These are phyloP conservation scores for Neonectria faginata DNA, from an alignment of 2,329 filamentous ascomycete species.

Conservation along the genomic window DNA sequence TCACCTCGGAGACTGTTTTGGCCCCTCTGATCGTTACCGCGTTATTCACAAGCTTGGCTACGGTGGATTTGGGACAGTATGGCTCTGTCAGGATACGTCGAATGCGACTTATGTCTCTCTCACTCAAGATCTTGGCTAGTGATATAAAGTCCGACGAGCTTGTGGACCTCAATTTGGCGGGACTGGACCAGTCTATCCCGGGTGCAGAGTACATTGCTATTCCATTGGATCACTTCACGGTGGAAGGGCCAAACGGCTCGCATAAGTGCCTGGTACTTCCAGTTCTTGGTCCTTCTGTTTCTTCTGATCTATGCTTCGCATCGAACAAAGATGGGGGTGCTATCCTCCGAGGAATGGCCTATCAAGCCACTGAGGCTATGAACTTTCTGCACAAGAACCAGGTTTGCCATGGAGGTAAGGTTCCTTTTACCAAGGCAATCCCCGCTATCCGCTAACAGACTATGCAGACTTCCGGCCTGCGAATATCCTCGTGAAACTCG, in stretches of 20 bases:
- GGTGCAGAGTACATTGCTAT: too few relatives aligned
- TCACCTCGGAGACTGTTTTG: conserved; percentile 11
- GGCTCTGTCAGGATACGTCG: conserved; percentile 20
- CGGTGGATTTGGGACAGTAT: conserved; percentile 26
- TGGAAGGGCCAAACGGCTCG: conserved; percentile 35
- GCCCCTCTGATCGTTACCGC: neutral
- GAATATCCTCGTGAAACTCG: conserved; percentile 44
- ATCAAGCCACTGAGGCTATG: conserved; percentile 39
- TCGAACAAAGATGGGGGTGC: conserved; percentile 16
- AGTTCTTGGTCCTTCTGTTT: conserved; percentile 45
- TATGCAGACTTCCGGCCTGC: conserved; percentile 42
- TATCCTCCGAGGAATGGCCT: conserved; percentile 34
- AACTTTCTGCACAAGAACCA: conserved; percentile 42
- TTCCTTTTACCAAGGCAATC: neutral
- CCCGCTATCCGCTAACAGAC: too few relatives aligned
- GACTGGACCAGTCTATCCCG: too few relatives aligned
- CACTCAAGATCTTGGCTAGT: too few relatives aligned
- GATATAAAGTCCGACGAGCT: too few relatives aligned
- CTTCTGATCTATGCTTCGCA: conserved; percentile 23
- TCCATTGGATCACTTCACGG: too few relatives aligned
- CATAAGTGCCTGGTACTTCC: conserved; percentile 45
- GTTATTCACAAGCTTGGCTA: conserved; percentile 33
- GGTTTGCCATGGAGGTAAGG: conserved; percentile 48
- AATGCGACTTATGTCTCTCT: too few relatives aligned
- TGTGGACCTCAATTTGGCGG: too few relatives aligned